Evolutionary conservation across 768 basidiomycete species (phyloP).

Genomic region (Suillus luteus): DNA sequence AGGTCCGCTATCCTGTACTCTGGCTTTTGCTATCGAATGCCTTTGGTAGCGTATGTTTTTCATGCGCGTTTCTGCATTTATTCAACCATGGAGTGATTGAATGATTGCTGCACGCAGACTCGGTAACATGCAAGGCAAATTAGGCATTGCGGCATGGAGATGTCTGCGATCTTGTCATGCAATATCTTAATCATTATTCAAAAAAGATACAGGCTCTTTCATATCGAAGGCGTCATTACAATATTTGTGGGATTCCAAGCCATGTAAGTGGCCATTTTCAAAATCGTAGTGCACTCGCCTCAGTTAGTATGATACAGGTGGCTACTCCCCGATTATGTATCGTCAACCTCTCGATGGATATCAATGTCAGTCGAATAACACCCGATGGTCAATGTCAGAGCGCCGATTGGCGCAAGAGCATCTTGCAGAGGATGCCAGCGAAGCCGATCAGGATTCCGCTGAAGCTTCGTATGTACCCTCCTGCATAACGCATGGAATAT

Average conservation of each 20-base stretch:
- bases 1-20: constrained; percentile 61
- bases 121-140: constrained; percentile 62
- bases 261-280: constrained; percentile 39
- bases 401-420: constrained; percentile 63
- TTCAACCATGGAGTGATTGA: constrained; percentile 30
- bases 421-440: constrained; percentile 67
- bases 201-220: constrained; percentile 57
- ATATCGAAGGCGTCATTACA: constrained; percentile 69
- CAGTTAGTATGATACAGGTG: constrained; percentile 43
- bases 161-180: constrained; percentile 33
- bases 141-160: constrained; percentile 71
- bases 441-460: constrained; percentile 61
- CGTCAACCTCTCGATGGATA: not conserved
- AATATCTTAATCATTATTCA: not conserved
- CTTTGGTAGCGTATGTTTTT: constrained; percentile 56
- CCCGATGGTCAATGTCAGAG: constrained; percentile 57
- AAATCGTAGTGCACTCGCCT: not conserved
- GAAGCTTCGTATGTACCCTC: constrained; percentile 50
- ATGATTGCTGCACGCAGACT: constrained; percentile 76
- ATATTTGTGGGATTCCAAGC: constrained; percentile 56
- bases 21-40: constrained; percentile 65
- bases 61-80: not conserved
- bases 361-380: constrained; percentile 54
- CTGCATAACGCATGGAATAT: not conserved
- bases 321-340: constrained; percentile 57